Conservation (phyloP, 352 stramenopile genomes). For the Sclerospora graminicola region DNA sequence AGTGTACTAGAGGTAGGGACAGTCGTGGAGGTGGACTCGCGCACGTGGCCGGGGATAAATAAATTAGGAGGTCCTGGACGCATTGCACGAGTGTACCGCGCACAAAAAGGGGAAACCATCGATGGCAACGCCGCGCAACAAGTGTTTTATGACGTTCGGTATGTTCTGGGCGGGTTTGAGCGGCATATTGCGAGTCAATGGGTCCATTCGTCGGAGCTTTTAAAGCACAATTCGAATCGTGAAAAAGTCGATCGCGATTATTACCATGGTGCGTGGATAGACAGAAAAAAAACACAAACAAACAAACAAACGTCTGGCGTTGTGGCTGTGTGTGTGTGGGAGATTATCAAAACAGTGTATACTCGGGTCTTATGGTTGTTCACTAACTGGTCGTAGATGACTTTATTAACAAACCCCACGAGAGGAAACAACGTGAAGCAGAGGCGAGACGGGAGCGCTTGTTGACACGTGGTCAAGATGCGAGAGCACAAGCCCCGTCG, state of each 20-base stretch:
- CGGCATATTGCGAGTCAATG: slow-evolving; percentile 59
- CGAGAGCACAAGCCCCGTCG: neutral
- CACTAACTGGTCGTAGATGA: slow-evolving; percentile 28
- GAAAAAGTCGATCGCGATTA: slow-evolving; percentile 34
- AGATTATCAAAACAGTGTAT: too few species aligned
- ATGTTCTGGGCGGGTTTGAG: slow-evolving; percentile 72
- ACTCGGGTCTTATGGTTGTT: neutral
- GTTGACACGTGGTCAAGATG: slow-evolving; percentile 1
- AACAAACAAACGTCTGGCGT: neutral
- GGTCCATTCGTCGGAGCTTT: slow-evolving; percentile 39
- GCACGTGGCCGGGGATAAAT: slow-evolving; percentile 84
- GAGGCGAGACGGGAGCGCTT: slow-evolving; percentile 3
- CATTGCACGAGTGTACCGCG: slow-evolving; percentile 32
- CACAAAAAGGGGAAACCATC: too few species aligned
- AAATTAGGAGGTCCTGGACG: slow-evolving; percentile 66
- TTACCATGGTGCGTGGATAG: slow-evolving; percentile 40
- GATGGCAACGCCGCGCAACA: slow-evolving; percentile 21
- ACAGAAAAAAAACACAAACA: too few species aligned
- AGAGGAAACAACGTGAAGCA: slow-evolving; percentile 15
- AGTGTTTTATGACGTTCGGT: slow-evolving; percentile 77
- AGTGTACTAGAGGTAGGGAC: slow-evolving; percentile 28
- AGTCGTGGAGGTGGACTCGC: slow-evolving; percentile 49
- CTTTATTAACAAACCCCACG: slow-evolving; percentile 34
- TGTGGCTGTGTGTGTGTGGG: too few species aligned
- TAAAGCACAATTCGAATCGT: slow-evolving; percentile 30